phyloP scores from a whole-genome alignment of 2,329 filamentous ascomycete species.

The Dendryphion nanum region DNA sequence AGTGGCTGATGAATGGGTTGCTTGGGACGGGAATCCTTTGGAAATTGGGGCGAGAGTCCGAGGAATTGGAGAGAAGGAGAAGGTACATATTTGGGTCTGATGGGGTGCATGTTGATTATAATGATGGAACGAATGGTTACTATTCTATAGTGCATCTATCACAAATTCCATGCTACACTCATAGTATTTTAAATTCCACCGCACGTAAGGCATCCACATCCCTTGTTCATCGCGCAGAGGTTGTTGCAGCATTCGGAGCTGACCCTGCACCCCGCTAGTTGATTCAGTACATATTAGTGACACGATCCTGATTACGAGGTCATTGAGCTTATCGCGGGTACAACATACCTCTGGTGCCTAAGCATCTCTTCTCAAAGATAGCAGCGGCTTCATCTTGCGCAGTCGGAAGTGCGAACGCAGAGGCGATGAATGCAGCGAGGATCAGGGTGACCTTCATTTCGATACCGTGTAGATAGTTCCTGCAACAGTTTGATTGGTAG shows the following conservation, averaged over 20 bases:
- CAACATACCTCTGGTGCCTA: neutral
- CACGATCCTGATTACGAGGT: too few species aligned
- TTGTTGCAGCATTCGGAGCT: neutral
- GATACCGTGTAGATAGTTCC: too few species aligned
- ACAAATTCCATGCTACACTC: neutral
- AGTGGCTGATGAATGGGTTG: conserved; percentile 52
- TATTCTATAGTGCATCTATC: neutral
- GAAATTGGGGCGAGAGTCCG: conserved; percentile 57
- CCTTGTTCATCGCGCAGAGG: neutral
- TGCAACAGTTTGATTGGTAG: too few species aligned
- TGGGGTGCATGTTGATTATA: too few species aligned
- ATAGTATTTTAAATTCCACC: neutral
- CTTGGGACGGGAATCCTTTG: conserved; percentile 63
- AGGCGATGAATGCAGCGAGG: neutral
- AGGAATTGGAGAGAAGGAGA: conserved; percentile 9
- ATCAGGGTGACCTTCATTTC: neutral
- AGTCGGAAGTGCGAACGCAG: neutral
- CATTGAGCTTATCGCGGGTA: too few species aligned
- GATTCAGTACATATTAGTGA: neutral
- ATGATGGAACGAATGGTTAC: too few species aligned
- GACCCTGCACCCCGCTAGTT: neutral
- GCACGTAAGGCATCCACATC: neutral
- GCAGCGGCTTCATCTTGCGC: neutral
- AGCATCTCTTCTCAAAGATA: neutral
- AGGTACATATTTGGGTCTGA: too few species aligned